A percentile compares a stretch with the other conserved stretches of the same genome.
phyloP scores from a whole-genome alignment of 2,329 filamentous ascomycete genomes.

The Venturia carpophila region DNA sequence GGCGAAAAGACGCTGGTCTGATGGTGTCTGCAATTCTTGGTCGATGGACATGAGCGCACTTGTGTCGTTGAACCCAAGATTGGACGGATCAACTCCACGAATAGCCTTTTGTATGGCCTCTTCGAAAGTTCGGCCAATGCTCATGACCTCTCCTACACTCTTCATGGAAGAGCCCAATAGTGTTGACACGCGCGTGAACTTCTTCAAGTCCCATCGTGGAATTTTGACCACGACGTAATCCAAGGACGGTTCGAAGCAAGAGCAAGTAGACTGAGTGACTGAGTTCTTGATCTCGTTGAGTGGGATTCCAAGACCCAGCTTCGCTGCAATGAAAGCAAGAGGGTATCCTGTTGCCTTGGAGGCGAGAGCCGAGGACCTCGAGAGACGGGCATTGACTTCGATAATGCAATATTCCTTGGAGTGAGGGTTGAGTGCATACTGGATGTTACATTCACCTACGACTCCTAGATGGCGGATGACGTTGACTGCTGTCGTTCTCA shows the following conservation, averaged over 20 bases:
- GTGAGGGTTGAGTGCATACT: constrained; percentile 93
- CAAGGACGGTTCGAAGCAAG: constrained; percentile 95
- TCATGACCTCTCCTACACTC: constrained; percentile 99
- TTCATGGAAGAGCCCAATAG: constrained; percentile 98
- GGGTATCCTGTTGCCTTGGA: constrained; percentile 98
- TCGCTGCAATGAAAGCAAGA: constrained; percentile 91
- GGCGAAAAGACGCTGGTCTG: constrained; percentile 92
- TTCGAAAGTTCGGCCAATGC: constrained; percentile 91
- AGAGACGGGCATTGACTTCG: constrained; percentile 95
- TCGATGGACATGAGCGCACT: constrained; percentile 84
- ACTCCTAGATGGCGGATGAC: constrained; percentile 96
- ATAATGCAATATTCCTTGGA: constrained; percentile 98
- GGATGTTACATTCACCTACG: constrained; percentile 97
- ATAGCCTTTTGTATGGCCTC: constrained; percentile 99
- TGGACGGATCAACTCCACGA: constrained; percentile 87
- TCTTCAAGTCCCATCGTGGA: constrained; percentile 97
- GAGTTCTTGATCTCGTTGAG: constrained; percentile 95
- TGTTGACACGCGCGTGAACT: constrained; percentile 94
- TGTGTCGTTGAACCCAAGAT: constrained; percentile 89
- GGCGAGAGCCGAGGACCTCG: constrained; percentile 86
- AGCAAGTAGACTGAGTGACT: constrained; percentile 90
- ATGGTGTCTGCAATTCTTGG: constrained; percentile 91
- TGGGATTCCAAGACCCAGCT: constrained; percentile 88
- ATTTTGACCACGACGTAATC: constrained; percentile 99
- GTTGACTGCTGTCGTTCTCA: constrained; percentile 91